Evolutionary conservation across 257 asterid species (phyloP).

Genomic region (Penstemon davidsonii): DNA sequence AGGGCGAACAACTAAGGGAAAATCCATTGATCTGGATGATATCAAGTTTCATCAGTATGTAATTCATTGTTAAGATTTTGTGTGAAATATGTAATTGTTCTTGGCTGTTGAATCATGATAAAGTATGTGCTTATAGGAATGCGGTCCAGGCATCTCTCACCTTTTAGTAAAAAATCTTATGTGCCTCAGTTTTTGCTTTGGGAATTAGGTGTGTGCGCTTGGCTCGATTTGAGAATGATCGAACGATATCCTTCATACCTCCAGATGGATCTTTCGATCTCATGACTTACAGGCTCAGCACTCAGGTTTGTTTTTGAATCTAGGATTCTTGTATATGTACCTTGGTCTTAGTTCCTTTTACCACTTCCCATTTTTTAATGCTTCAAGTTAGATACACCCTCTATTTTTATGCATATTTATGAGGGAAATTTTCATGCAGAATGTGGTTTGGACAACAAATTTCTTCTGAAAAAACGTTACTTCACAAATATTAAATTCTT

Average conservation of each 20-base stretch:
- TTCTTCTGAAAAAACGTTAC: background rate
- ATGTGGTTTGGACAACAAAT: background rate
- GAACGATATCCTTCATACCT: constrained; percentile 56
- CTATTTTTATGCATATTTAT: no score
- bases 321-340: background rate
- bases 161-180: background rate
- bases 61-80: background rate
- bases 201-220: constrained; percentile 54
- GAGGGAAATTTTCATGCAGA: background rate
- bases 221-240: constrained; percentile 57
- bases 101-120: background rate
- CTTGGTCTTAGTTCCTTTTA: background rate
- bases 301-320: constrained; percentile 38
- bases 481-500: background rate
- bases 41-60: constrained; percentile 57
- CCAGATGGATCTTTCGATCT: constrained; percentile 62
- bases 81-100: background rate
- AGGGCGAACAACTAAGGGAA: constrained; percentile 50
- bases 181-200: background rate
- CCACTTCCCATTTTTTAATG: background rate
- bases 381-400: no score
- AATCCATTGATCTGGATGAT: constrained; percentile 57
- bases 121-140: background rate
- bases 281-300: constrained; percentile 57
- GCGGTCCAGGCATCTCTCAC: background rate